phyloP scores from a whole-genome alignment of 2,329 filamentous ascomycete species.

The Colletotrichum tanaceti region DNA sequence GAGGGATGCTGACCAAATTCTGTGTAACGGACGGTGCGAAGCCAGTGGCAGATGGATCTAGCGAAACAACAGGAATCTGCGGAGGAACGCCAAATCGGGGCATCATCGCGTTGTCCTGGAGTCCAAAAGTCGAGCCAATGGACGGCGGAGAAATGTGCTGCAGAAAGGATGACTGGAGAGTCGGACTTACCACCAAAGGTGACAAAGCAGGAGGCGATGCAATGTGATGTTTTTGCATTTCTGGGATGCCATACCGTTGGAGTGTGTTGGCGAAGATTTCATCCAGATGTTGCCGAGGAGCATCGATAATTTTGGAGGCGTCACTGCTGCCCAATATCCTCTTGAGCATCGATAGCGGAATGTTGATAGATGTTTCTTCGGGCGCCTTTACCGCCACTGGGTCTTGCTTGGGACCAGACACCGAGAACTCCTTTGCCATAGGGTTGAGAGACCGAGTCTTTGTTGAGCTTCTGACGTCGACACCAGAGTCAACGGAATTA shows the following conservation, averaged over 20 bases:
- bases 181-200: background rate
- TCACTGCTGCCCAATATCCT: conserved; percentile 13
- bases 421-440: conserved; percentile 34
- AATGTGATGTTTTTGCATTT: background rate
- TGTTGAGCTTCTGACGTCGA: conserved; percentile 18
- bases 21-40: background rate
- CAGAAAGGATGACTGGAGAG: conserved; percentile 1
- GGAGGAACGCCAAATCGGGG: background rate
- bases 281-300: conserved; percentile 7
- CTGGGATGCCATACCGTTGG: conserved; percentile 21
- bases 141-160: background rate
- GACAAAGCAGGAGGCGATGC: background rate
- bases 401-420: conserved; percentile 7
- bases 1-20: background rate
- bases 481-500: conserved; percentile 20
- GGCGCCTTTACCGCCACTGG: conserved; percentile 10
- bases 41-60: background rate
- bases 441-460: conserved; percentile 33
- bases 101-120: background rate
- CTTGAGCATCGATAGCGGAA: conserved; percentile 28
- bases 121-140: background rate
- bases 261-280: conserved; percentile 31
- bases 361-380: conserved; percentile 31
- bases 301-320: background rate
- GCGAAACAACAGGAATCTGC: background rate